These are phyloP conservation scores for Neckera pumila DNA, from an alignment of 225 moss, liverwort and hornwort genomes.

Conservation along the genomic window DNA sequence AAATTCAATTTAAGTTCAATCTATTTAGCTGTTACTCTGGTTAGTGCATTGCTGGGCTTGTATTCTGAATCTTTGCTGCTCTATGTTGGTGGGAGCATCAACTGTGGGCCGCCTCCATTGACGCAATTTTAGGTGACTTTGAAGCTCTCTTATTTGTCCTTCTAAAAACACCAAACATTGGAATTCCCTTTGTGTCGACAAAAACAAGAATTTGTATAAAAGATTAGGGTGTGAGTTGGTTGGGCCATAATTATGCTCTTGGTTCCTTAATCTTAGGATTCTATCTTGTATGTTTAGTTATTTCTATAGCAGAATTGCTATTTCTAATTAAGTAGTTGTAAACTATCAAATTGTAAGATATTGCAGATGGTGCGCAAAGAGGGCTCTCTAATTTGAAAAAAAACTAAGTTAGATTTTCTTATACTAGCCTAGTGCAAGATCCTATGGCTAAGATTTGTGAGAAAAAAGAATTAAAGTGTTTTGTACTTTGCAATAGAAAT, in stretches of 20 bases:
- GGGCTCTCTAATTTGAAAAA: too few species aligned
- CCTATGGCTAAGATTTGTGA: too few species aligned
- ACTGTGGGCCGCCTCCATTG: accelerated
- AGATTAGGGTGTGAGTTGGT: background rate
- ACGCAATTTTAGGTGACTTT: background rate
- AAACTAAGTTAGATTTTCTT: too few species aligned
- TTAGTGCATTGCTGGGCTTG: background rate
- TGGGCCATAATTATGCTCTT: background rate
- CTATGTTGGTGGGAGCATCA: background rate
- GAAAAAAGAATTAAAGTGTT: too few species aligned
- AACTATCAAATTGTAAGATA: too few species aligned
- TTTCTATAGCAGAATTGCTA: too few species aligned
- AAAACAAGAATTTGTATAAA: accelerated
- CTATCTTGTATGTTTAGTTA: background rate
- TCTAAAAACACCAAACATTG: background rate
- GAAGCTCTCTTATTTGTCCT: background rate
- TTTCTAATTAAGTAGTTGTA: too few species aligned
- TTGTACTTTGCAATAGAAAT: too few species aligned
- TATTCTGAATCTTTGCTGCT: background rate
- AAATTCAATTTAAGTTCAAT: background rate
- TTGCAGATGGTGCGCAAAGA: too few species aligned
- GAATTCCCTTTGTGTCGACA: background rate
- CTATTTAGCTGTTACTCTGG: too few species aligned
- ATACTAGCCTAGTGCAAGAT: too few species aligned
- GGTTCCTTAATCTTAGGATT: background rate